Evolutionary conservation across 78 protist genomes (phyloP), one percentile per base, ranked within the genome.

Genomic region (Chrysochromulina tobinii): DNA sequence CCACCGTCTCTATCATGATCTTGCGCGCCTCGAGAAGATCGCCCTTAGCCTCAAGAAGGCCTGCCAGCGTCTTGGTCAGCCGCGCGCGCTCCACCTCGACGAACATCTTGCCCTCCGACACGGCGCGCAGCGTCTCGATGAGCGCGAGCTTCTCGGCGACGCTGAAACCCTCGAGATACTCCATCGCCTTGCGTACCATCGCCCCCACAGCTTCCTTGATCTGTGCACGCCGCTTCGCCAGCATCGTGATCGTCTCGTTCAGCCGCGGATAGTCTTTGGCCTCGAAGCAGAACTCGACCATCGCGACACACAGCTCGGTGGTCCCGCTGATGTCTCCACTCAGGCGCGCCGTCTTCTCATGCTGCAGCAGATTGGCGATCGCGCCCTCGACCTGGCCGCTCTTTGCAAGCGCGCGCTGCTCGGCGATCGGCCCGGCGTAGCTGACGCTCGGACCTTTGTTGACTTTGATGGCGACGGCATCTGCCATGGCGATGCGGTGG

Each of bases 61-160:
- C 83, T 66, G 96, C 95, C 9, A 95, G 61, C 53, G 68, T 90
- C 67, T 59, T 48, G 7, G 96, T 95, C 54, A 96, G 92, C 66
- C 95, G 91, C 55, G 97, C 97, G 59, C 97, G 89, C 94, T 96
- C 97, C 59, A 90, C 92, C 92, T 96, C 97, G 58, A 96, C 97
- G 89, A 7, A 51, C 55, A 27, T 18, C 59, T 93, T 90, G 54
- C 95, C 93, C 51, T 48, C 95, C 18, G 91, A 81, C 23, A 93
- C 84, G 27, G 23, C 25, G 53, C 73, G 88, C 54, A 91, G 88
- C 27, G 95, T 90, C 25, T 89, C 90, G 81, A 93, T 79, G 54
- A 93, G 61, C 68, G 2, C 69, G 18, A 91, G 79, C 90, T 90
- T 93, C 53, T 1, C 3, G 27, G 54, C 38, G 55, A 9, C 27